A percentile compares a stretch with the other conserved stretches of the same genome.
phyloP scores from a whole-genome alignment of 2,329 filamentous ascomycete species.

The Alternaria sp. region DNA sequence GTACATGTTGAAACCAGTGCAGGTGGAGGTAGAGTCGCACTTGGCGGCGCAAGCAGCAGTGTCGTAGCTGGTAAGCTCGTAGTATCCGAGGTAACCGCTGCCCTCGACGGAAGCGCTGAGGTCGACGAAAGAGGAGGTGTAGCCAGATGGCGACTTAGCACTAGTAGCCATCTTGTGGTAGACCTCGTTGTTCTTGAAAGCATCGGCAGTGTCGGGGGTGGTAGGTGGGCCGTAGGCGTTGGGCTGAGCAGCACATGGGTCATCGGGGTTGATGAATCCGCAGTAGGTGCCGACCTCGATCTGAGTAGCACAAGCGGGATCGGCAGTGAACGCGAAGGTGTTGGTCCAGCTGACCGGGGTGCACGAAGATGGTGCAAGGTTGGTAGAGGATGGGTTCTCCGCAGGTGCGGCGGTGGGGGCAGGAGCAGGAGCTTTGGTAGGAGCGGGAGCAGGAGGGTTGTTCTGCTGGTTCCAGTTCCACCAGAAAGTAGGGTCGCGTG shows the following conservation, averaged over 20 bases:
- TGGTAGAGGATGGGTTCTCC: slow-evolving; percentile 22
- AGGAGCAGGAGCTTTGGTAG: slow-evolving; percentile 1
- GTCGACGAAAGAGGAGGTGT: slow-evolving; percentile 26
- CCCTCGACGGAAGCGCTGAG: slow-evolving; percentile 21
- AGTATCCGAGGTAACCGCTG: slow-evolving; percentile 32
- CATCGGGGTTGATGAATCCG: slow-evolving; percentile 35
- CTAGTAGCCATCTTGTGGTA: slow-evolving; percentile 30
- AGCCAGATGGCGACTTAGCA: slow-evolving; percentile 29
- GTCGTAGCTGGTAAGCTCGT: slow-evolving; percentile 31
- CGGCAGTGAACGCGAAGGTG: slow-evolving; percentile 29
- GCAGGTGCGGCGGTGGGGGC: slow-evolving; percentile 1
- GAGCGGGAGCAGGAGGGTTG: neutral
- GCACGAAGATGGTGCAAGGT: slow-evolving; percentile 26
- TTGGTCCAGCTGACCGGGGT: slow-evolving; percentile 29
- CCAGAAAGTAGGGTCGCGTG: slow-evolving; percentile 8
- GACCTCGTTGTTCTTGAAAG: slow-evolving; percentile 30
- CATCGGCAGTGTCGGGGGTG: slow-evolving; percentile 28
- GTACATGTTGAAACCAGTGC: slow-evolving; percentile 37
- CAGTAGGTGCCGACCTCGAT: slow-evolving; percentile 35
- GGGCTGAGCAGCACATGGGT: slow-evolving; percentile 36
- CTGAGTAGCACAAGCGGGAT: slow-evolving; percentile 26
- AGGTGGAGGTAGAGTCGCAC: slow-evolving; percentile 24
- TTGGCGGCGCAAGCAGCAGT: slow-evolving; percentile 22
- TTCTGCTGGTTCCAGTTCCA: slow-evolving; percentile 7
- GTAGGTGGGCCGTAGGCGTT: slow-evolving; percentile 26